Conservation (phyloP, 2,329 filamentous ascomycete genomes). For the Fonsecaea pedrosoi region DNA sequence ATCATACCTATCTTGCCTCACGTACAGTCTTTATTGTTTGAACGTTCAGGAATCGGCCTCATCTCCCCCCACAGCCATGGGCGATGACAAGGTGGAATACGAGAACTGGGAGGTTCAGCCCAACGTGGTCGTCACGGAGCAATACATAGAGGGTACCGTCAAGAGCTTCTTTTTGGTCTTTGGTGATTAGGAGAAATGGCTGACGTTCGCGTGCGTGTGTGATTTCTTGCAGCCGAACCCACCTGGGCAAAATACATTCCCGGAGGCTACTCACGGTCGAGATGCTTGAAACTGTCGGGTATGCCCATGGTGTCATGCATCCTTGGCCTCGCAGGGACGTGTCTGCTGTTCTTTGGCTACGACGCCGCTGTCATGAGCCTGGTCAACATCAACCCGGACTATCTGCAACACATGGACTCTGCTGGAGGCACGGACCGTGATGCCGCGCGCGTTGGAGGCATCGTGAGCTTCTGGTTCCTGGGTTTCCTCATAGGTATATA, state of each 20-base stretch:
- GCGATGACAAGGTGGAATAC: slow-evolving; percentile 22
- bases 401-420: slow-evolving; percentile 38
- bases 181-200: too few relatives aligned
- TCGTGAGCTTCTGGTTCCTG: slow-evolving; percentile 43
- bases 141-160: slow-evolving; percentile 21
- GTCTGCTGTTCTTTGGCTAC: slow-evolving; percentile 17
- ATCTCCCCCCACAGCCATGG: slow-evolving; percentile 21
- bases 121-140: slow-evolving; percentile 21
- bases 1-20: too few relatives aligned
- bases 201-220: not conserved
- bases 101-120: slow-evolving; percentile 21
- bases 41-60: not conserved
- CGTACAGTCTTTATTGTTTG: too few relatives aligned
- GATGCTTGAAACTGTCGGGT: slow-evolving; percentile 15
- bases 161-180: slow-evolving; percentile 1
- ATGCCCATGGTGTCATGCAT: slow-evolving; percentile 15
- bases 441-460: slow-evolving; percentile 40
- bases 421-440: slow-evolving; percentile 37
- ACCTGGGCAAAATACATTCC: slow-evolving; percentile 17
- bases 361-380: slow-evolving; percentile 42
- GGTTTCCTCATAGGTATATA: slow-evolving; percentile 33
- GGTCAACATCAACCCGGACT: slow-evolving; percentile 42
- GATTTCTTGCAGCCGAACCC: slow-evolving; percentile 19
- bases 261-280: slow-evolving; percentile 10
- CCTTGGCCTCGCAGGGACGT: slow-evolving; percentile 9